phyloP scores from a whole-genome alignment of 1,284 basidiomycete genomes.

The Fomitopsis palustris region DNA sequence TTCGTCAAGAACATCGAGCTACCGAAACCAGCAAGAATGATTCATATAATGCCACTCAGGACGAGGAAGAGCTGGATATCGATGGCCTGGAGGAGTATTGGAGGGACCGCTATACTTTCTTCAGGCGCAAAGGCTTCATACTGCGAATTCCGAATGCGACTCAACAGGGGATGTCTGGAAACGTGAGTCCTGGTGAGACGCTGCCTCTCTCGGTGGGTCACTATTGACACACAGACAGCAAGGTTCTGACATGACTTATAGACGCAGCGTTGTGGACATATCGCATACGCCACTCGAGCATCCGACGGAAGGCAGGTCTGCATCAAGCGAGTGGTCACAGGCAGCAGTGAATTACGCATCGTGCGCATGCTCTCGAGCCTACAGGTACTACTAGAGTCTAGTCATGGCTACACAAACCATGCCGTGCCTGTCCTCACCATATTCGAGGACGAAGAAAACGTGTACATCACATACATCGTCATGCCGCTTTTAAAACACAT shows the following conservation, averaged over 20 bases:
- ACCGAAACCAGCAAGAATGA: not conserved
- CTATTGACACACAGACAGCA: too few species aligned
- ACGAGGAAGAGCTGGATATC: not conserved
- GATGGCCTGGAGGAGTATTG: not conserved
- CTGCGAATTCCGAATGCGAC: not conserved
- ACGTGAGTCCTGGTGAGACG: too few species aligned
- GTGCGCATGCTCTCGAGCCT: slow-evolving; percentile 12
- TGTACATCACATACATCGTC: slow-evolving; percentile 18
- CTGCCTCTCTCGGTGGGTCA: too few species aligned
- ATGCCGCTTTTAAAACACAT: slow-evolving; percentile 22
- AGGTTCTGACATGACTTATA: not conserved
- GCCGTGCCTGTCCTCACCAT: slow-evolving; percentile 24
- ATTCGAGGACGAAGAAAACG: slow-evolving; percentile 14
- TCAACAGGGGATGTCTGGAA: not conserved
- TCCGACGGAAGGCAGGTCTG: slow-evolving; percentile 22
- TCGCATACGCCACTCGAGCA: slow-evolving; percentile 27
- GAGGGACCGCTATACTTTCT: not conserved
- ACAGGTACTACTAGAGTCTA: too few species aligned
- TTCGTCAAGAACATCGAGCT: too few species aligned
- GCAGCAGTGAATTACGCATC: slow-evolving; percentile 19
- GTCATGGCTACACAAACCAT: slow-evolving; percentile 25
- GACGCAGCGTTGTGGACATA: not conserved
- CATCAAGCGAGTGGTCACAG: slow-evolving; percentile 20
- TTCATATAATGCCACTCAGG: not conserved
- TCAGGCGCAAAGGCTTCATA: not conserved